A percentile compares a stretch with the other conserved stretches of the same genome.
These are phyloP conservation scores for Capronia americana DNA, from an alignment of 2,329 filamentous ascomycete genomes.

Conservation along the genomic window DNA sequence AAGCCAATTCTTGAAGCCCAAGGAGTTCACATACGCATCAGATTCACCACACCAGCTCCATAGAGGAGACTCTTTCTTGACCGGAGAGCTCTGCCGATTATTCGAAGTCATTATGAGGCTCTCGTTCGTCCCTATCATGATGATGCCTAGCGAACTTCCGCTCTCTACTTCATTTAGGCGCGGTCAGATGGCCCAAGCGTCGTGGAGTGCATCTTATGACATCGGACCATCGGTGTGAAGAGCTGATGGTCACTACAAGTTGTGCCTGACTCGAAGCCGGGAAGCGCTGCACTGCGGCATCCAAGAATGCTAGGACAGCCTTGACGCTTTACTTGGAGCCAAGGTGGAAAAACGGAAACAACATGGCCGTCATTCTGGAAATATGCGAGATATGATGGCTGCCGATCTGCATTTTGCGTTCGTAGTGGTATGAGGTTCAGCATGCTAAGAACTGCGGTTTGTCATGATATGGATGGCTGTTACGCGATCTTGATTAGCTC, in stretches of 20 bases:
- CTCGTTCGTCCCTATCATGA: neutral
- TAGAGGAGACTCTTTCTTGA: neutral
- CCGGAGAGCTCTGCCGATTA: neutral
- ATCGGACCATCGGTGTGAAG: neutral
- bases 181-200: neutral
- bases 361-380: neutral
- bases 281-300: neutral
- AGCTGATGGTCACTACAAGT: neutral
- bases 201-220: neutral
- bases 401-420: neutral
- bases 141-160: neutral
- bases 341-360: neutral
- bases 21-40: too few relatives aligned
- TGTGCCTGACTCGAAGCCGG: neutral
- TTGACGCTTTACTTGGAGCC: neutral
- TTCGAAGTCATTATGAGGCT: neutral
- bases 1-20: constrained; percentile 55
- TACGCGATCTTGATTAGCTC: neutral
- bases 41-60: neutral
- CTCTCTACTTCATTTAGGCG: neutral
- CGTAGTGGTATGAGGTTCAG: neutral
- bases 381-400: neutral
- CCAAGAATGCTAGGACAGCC: neutral
- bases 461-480: neutral
- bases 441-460: neutral